Percentiles rank a stretch among this genome's conserved stretches.
Conservation (phyloP, 495 filamentous ascomycete genomes). For the Cercophora newfieldiana region DNA sequence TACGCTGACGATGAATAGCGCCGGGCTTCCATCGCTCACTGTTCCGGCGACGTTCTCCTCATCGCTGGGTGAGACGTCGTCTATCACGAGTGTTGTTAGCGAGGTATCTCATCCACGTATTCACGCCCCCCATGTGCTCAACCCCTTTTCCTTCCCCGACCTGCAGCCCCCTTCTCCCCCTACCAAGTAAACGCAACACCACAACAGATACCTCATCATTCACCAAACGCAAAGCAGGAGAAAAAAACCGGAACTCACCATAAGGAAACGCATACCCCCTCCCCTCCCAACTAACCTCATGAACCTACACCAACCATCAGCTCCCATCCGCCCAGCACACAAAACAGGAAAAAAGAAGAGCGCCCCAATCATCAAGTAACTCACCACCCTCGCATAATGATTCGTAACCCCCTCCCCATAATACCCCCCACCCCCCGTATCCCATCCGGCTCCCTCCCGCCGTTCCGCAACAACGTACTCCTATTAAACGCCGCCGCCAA, state of each 20-base stretch:
- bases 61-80: slow-evolving; percentile 61
- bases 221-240: neutral
- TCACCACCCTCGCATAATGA: slow-evolving; percentile 70
- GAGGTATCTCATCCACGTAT: too few relatives aligned
- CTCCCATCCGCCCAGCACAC: too few relatives aligned
- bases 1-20: slow-evolving; percentile 60
- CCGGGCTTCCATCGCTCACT: slow-evolving; percentile 57
- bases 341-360: too few relatives aligned
- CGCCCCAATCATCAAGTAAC: too few relatives aligned
- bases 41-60: slow-evolving; percentile 61
- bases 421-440: slow-evolving; percentile 45
- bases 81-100: too few relatives aligned
- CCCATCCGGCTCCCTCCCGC: slow-evolving; percentile 45
- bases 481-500: slow-evolving; percentile 70
- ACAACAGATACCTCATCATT: too few relatives aligned
- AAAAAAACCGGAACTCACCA: slow-evolving; percentile 37
- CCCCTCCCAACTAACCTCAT: slow-evolving; percentile 60
- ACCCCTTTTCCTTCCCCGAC: too few relatives aligned
- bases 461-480: slow-evolving; percentile 57
- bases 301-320: too few relatives aligned
- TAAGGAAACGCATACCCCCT: slow-evolving; percentile 78
- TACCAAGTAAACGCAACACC: too few relatives aligned
- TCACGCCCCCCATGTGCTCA: too few relatives aligned
- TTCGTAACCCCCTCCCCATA: slow-evolving; percentile 63
- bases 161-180: too few relatives aligned